Conservation (phyloP, 352 stramenopile genomes). For the Globisporangium uncinulatum region DNA sequence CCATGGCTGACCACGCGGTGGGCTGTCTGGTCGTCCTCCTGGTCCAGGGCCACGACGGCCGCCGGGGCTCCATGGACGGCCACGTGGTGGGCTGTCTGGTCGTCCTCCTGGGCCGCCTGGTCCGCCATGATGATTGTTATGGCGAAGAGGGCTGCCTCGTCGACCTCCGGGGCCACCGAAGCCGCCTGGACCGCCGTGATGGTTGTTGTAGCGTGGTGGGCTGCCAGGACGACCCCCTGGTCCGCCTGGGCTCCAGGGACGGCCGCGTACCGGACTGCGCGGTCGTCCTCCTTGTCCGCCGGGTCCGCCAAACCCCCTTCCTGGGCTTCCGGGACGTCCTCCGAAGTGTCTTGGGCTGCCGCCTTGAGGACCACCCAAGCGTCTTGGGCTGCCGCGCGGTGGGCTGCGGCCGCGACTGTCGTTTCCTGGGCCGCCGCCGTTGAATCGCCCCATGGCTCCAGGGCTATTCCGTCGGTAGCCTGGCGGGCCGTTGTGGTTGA, state of each 20-base stretch:
- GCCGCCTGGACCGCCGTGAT: background rate
- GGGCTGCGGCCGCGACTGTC: slow-evolving; percentile 9
- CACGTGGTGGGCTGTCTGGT: background rate
- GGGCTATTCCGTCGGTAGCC: slow-evolving; percentile 6
- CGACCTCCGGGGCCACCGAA: background rate
- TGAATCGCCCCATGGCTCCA: background rate
- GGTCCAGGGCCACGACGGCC: background rate
- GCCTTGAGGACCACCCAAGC: background rate
- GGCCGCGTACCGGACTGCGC: slow-evolving; percentile 3
- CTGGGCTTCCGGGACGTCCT: background rate
- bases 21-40: background rate
- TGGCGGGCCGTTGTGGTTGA: slow-evolving; percentile 4
- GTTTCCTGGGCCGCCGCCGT: slow-evolving; percentile 5
- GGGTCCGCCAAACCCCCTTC: background rate
- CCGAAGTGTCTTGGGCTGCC: background rate
- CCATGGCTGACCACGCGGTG: background rate
- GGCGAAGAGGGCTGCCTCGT: slow-evolving; percentile 1
- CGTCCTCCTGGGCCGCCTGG: background rate
- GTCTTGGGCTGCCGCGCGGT: background rate
- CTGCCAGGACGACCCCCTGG: background rate
- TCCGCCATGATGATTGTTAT: background rate
- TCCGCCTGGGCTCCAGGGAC: background rate
- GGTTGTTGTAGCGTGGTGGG: background rate
- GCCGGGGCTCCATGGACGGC: background rate
- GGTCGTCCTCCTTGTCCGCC: background rate